Evolutionary conservation across 2,329 filamentous ascomycete genomes (phyloP).

Genomic region (Coleophoma cylindrospora): DNA sequence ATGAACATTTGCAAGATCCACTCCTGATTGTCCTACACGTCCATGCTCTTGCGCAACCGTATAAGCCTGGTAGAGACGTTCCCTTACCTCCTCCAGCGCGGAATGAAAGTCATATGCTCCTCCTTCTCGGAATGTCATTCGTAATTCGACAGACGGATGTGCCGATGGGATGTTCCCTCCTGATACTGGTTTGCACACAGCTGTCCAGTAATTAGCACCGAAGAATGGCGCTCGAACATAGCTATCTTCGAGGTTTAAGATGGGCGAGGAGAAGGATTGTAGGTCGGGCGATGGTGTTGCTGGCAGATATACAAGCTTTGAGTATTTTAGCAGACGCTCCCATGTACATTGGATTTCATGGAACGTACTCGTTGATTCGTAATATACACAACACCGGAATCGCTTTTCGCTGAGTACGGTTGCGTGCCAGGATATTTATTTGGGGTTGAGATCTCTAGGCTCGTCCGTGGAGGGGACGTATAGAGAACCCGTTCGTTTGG

Average conservation of each 20-base stretch:
- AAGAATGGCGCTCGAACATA: constrained; percentile 87
- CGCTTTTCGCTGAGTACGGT: constrained; percentile 66
- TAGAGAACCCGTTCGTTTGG: constrained; percentile 79
- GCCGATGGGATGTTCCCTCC: constrained; percentile 77
- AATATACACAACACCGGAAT: constrained; percentile 70
- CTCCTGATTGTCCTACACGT: constrained; percentile 39
- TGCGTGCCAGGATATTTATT: constrained; percentile 59
- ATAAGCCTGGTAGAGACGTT: constrained; percentile 74
- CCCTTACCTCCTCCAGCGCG: constrained; percentile 78
- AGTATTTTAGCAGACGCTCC: too few relatives aligned
- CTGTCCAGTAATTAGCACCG: constrained; percentile 86
- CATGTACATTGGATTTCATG: neutral
- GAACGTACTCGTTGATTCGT: constrained; percentile 75
- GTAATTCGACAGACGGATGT: constrained; percentile 70
- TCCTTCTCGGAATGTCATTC: constrained; percentile 88
- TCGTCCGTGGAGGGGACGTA: constrained; percentile 74
- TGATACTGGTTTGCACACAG: constrained; percentile 71
- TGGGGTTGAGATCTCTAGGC: constrained; percentile 61
- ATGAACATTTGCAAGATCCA: constrained; percentile 61
- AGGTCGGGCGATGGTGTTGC: constrained; percentile 58
- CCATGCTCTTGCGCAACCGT: constrained; percentile 68
- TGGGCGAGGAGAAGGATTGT: constrained; percentile 84
- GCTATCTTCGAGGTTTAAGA: constrained; percentile 82
- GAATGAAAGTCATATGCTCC: constrained; percentile 90
- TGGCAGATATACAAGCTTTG: constrained; percentile 82